Conservation (phyloP, 306 rosid species). For the Cyclanthera cordifolia region DNA sequence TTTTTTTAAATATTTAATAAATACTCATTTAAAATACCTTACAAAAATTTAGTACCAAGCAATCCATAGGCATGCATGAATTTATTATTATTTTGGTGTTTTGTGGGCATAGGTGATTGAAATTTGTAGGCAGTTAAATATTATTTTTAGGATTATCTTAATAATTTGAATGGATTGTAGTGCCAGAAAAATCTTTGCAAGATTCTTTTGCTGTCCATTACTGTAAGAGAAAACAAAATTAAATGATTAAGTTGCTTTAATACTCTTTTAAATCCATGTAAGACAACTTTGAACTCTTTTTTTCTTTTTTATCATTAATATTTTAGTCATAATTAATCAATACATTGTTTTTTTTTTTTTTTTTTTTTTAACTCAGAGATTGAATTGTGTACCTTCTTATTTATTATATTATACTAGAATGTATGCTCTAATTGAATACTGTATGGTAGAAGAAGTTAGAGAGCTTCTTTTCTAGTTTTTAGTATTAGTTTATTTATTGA, state of each 20-base stretch:
- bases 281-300: conserved; percentile 14
- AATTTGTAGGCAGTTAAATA: neutral
- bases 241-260: conserved; percentile 11
- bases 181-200: conserved; percentile 10
- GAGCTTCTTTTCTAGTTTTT: neutral
- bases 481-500: neutral
- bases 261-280: conserved; percentile 10
- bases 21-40: no score
- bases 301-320: neutral
- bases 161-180: conserved; percentile 4
- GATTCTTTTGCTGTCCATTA: conserved; percentile 13
- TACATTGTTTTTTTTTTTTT: no score
- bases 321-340: neutral
- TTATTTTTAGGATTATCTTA: conserved; percentile 7
- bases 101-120: conserved; percentile 5
- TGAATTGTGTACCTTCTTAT: no score
- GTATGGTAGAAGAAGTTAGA: neutral
- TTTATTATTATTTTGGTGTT: conserved; percentile 7
- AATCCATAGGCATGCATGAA: conserved; percentile 12
- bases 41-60: no score
- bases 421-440: no score
- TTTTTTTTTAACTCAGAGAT: no score
- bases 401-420: no score
- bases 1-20: no score
- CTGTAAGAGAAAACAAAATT: neutral